phyloP scores from a whole-genome alignment of 495 filamentous ascomycete species.

The Clohesyomyces aquaticus region DNA sequence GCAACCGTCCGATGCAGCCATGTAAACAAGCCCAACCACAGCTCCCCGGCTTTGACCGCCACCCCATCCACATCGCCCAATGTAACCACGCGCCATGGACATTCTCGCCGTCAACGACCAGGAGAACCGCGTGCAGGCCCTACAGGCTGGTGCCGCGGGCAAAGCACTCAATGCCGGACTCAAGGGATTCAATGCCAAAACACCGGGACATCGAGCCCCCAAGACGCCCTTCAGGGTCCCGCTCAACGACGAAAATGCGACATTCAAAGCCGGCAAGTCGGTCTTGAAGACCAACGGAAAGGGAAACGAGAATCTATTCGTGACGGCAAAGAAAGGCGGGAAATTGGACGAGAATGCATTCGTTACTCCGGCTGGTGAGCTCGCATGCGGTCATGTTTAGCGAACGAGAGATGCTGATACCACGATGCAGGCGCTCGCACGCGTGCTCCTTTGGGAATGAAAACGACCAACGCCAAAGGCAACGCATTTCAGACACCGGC shows the following conservation, averaged over 20 bases:
- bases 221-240: slow-evolving; percentile 86
- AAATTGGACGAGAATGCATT: slow-evolving; percentile 64
- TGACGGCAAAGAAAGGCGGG: slow-evolving; percentile 62
- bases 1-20: no score
- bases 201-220: slow-evolving; percentile 71
- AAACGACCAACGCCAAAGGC: slow-evolving; percentile 94
- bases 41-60: slow-evolving; percentile 1
- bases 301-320: slow-evolving; percentile 66
- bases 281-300: slow-evolving; percentile 62
- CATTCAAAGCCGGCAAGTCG: slow-evolving; percentile 65
- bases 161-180: slow-evolving; percentile 76
- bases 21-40: slow-evolving; percentile 29
- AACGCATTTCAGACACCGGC: slow-evolving; percentile 68
- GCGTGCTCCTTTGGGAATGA: slow-evolving; percentile 83
- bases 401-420: slow-evolving; percentile 12
- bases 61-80: slow-evolving; percentile 27
- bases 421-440: slow-evolving; percentile 61
- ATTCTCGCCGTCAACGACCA: slow-evolving; percentile 85
- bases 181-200: slow-evolving; percentile 71
- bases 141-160: slow-evolving; percentile 73
- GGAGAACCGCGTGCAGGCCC: slow-evolving; percentile 81
- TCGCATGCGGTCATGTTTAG: not conserved
- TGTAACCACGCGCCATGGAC: slow-evolving; percentile 45
- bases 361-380: slow-evolving; percentile 80
- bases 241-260: slow-evolving; percentile 86